Conservation (phyloP, 2,329 filamentous ascomycete species). For the Botrytis fabae region DNA sequence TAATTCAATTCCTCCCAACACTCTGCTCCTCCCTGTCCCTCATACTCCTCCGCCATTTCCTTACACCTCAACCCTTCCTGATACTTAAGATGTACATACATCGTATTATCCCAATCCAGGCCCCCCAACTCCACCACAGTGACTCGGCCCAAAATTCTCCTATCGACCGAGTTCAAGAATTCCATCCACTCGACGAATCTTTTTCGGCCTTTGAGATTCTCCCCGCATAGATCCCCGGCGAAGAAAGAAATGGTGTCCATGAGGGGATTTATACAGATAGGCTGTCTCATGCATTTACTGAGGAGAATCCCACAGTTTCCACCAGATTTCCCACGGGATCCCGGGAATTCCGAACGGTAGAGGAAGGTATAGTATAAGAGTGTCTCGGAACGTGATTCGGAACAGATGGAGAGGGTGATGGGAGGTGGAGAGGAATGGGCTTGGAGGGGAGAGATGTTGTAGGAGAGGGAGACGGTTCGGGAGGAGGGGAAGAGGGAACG, state of each 20-base stretch:
- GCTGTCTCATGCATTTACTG: conserved; percentile 11
- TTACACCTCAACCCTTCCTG: conserved; percentile 12
- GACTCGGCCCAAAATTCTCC: background rate
- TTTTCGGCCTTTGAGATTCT: background rate
- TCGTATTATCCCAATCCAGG: conserved; percentile 17
- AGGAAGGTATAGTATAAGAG: conserved; percentile 10
- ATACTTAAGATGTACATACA: conserved; percentile 18
- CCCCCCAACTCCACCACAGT: background rate
- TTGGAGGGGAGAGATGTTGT: background rate
- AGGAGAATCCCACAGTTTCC: background rate
- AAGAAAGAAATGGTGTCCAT: background rate
- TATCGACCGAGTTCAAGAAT: background rate
- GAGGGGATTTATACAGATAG: conserved; percentile 6
- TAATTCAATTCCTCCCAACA: conserved; percentile 16
- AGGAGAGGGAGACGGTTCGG: conserved; percentile 10
- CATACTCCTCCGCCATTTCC: conserved; percentile 2
- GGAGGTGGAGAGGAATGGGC: background rate
- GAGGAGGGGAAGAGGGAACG: conserved; percentile 8
- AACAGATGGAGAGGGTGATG: conserved; percentile 8
- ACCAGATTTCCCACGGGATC: background rate
- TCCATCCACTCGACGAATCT: conserved; percentile 7
- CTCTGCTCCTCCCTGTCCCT: conserved; percentile 14
- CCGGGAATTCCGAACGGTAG: conserved; percentile 8
- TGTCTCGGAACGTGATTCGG: conserved; percentile 21
- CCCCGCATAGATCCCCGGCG: conserved; percentile 9